phyloP scores from a whole-genome alignment of 106 monocot genomes.

The Hemerocallis citrina region DNA sequence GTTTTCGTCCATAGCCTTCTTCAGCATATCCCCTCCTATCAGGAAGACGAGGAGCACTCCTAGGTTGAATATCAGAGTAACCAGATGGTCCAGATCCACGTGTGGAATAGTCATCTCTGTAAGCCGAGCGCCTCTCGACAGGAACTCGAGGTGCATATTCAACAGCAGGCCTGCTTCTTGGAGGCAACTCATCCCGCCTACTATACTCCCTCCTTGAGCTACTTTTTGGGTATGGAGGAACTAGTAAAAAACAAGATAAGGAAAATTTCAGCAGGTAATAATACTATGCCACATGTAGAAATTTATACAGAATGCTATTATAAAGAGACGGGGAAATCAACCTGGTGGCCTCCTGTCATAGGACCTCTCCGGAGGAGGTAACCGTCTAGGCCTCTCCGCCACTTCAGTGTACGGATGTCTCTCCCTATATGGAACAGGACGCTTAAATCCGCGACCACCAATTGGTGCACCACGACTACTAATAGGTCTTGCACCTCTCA shows the following conservation, averaged over 20 bases:
- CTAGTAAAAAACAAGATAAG: conserved; percentile 23
- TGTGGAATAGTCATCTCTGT: conserved; percentile 63
- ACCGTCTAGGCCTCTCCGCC: conserved; percentile 45
- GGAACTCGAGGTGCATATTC: conserved; percentile 56
- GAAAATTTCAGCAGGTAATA: neutral
- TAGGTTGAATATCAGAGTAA: conserved; percentile 57
- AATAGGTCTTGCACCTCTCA: conserved; percentile 15
- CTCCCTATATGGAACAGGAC: conserved; percentile 39
- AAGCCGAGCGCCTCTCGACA: conserved; percentile 44
- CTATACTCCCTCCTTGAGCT: conserved; percentile 58
- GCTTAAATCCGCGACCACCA: conserved; percentile 30
- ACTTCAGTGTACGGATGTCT: conserved; percentile 39
- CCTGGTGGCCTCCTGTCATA: conserved; percentile 73
- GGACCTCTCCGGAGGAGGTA: conserved; percentile 68
- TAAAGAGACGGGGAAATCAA: neutral
- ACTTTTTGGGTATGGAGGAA: conserved; percentile 47
- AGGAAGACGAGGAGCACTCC: conserved; percentile 33
- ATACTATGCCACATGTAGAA: no score
- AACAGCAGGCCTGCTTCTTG: conserved; percentile 43
- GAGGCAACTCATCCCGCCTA: conserved; percentile 40
- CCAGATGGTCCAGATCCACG: conserved; percentile 48
- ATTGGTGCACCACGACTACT: conserved; percentile 10
- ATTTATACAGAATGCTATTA: no score
- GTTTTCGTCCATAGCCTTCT: conserved; percentile 65
- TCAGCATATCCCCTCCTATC: conserved; percentile 57